Conservation (phyloP, 352 stramenopile genomes). For the Phytophthora ohioensis region DNA sequence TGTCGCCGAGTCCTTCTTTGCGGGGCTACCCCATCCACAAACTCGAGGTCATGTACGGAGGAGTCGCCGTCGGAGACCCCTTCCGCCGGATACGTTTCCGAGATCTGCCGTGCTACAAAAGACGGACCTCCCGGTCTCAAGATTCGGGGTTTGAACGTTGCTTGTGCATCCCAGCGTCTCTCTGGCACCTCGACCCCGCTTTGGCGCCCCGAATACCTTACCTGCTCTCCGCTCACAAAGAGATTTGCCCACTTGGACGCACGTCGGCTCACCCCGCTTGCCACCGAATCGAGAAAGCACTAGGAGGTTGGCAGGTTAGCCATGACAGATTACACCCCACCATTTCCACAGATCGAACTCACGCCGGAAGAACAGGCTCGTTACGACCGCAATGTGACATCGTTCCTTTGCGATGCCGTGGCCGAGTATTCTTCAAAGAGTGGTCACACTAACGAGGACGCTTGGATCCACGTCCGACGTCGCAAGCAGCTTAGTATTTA, state of each 20-base stretch:
- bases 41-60: slow-evolving; percentile 17
- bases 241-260: slow-evolving; percentile 37
- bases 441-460: slow-evolving; percentile 44
- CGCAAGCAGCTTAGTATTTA: slow-evolving; percentile 53
- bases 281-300: slow-evolving; percentile 3
- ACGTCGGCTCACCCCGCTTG: slow-evolving; percentile 18
- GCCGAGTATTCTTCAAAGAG: slow-evolving; percentile 46
- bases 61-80: slow-evolving; percentile 2
- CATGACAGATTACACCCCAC: slow-evolving; percentile 42
- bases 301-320: slow-evolving; percentile 6
- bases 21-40: slow-evolving; percentile 24
- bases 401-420: slow-evolving; percentile 51
- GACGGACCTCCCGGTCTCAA: slow-evolving; percentile 36
- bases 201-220: slow-evolving; percentile 21
- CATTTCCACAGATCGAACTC: slow-evolving; percentile 50
- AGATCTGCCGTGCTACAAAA: slow-evolving; percentile 47
- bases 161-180: slow-evolving; percentile 29
- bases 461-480: slow-evolving; percentile 53
- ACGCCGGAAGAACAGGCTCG: slow-evolving; percentile 42
- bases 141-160: slow-evolving; percentile 33
- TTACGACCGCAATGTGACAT: slow-evolving; percentile 49
- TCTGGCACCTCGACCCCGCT: slow-evolving; percentile 22
- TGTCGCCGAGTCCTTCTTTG: slow-evolving; percentile 23
- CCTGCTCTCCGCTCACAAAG: slow-evolving; percentile 35
- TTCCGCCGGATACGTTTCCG: slow-evolving; percentile 37